These are phyloP conservation scores for Boletellus ananas DNA, from an alignment of 768 basidiomycete species.

Conservation along the genomic window DNA sequence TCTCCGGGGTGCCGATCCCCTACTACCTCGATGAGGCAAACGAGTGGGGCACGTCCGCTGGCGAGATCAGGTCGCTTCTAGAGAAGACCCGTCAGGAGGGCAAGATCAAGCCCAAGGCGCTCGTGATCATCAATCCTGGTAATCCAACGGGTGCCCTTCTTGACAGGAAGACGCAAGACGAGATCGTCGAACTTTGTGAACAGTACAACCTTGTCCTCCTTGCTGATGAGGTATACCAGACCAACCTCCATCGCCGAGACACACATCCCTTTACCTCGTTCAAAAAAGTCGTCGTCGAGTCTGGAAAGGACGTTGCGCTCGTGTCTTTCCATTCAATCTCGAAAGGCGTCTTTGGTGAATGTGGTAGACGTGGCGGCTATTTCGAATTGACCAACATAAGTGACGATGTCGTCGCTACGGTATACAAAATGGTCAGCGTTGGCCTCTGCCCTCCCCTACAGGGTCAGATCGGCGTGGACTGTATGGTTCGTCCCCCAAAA, in stretches of 20 bases:
- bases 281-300: slow-evolving; percentile 80
- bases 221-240: slow-evolving; percentile 99
- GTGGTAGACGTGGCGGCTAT: slow-evolving; percentile 95
- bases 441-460: slow-evolving; percentile 84
- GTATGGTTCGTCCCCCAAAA: slow-evolving; percentile 87
- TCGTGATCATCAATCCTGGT: slow-evolving; percentile 98
- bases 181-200: slow-evolving; percentile 82
- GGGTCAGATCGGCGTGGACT: slow-evolving; percentile 93
- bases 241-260: slow-evolving; percentile 71
- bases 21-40: slow-evolving; percentile 84
- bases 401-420: slow-evolving; percentile 71
- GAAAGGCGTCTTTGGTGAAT: slow-evolving; percentile 95
- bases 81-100: slow-evolving; percentile 60
- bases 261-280: slow-evolving; percentile 86
- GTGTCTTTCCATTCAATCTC: slow-evolving; percentile 97
- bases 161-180: slow-evolving; percentile 61
- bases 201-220: slow-evolving; percentile 82
- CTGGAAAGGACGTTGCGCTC: slow-evolving; percentile 62
- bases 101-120: slow-evolving; percentile 60
- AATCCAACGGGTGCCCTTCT: slow-evolving; percentile 94
- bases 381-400: slow-evolving; percentile 87
- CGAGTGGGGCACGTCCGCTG: slow-evolving; percentile 78
- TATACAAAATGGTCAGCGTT: slow-evolving; percentile 97
- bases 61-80: slow-evolving; percentile 64
- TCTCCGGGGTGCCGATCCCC: slow-evolving; percentile 73